A percentile compares a stretch with the other conserved stretches of the same genome.
These are phyloP conservation scores for Tremellales sp. DNA, from an alignment of 1,284 basidiomycete genomes.

Conservation along the genomic window DNA sequence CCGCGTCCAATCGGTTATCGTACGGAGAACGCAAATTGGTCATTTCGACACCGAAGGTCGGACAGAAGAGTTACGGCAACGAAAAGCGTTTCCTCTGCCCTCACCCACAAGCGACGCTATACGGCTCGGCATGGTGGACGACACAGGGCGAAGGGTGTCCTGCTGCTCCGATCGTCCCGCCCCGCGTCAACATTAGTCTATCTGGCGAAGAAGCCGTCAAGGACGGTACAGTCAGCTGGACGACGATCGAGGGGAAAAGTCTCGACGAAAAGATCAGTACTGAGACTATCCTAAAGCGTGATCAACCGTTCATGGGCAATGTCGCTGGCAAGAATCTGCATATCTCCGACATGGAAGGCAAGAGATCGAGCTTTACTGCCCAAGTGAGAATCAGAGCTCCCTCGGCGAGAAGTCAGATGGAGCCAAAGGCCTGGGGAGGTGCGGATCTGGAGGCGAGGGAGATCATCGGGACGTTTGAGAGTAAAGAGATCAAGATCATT, in stretches of 20 bases:
- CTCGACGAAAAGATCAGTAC: constrained; percentile 41
- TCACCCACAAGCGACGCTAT: constrained; percentile 88
- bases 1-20: constrained; percentile 76
- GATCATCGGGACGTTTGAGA: constrained; percentile 79
- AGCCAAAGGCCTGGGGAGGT: constrained; percentile 28
- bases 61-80: constrained; percentile 93
- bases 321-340: constrained; percentile 44
- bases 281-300: constrained; percentile 22
- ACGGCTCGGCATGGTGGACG: constrained; percentile 90
- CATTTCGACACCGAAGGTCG: constrained; percentile 93
- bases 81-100: constrained; percentile 97
- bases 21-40: constrained; percentile 90
- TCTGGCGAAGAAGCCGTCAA: constrained; percentile 82
- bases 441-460: constrained; percentile 52
- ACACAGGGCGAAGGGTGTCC: constrained; percentile 37
- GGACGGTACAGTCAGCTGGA: constrained; percentile 41
- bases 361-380: constrained; percentile 76
- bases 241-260: constrained; percentile 31
- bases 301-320: constrained; percentile 42
- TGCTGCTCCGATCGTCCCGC: constrained; percentile 54
- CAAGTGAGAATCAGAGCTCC: constrained; percentile 83
- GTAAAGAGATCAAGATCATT: constrained; percentile 93
- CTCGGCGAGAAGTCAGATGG: constrained; percentile 47
- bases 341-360: constrained; percentile 43
- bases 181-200: constrained; percentile 81